Evolutionary conservation across 306 rosid genomes (phyloP), one percentile per base, ranked within the genome.

Genomic region (Gynostemma pentaphyllum): DNA sequence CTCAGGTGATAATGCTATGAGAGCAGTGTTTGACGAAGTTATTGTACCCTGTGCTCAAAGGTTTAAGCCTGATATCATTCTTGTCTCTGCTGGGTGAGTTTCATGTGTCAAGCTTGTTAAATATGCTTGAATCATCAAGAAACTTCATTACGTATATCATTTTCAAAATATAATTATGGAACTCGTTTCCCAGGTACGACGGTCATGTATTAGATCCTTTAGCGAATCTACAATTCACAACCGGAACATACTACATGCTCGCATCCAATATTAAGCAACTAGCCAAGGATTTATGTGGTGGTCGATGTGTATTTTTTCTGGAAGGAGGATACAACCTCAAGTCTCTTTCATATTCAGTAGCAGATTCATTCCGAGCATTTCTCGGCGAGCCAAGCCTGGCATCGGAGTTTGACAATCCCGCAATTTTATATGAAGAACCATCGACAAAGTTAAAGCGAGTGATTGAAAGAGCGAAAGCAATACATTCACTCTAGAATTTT

Each of bases 21-120:
- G 86, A 79, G 71, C 80, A 21, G 88, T 85, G 74, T 84, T 91
- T 42, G 94, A 88, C 57, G 96, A 91, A 77, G 89, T 91, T 11
- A 69, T 91, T 74, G 96, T 63, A 66, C 98, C 96, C 14, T 79
- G 88, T 74, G 95, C 90, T 57, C 96, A 88, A 60, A 86, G 84
- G 52, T 91, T 91, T 78, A 82, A 84, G 76, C 98, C 96, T 9
- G 96, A 91, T 66, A 85, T 91, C 49, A 84, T 91, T 71, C 94
- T 91, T 24, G 96, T 91, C 76, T 91, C 98, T 70, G 96, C 98
- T 16, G 98, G 96, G 96, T 91, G 81, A 91, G 95, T 74, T 65
- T 53, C 41, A 39, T 15, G 1, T 41, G 9, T 59, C 48, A n/a
- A n/a, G n/a, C n/a, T 7, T 5, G 22, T 37, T 37, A 5, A 63